These are phyloP conservation scores for Fraxinus anomala DNA, from an alignment of 257 asterid species.

Conservation along the genomic window DNA sequence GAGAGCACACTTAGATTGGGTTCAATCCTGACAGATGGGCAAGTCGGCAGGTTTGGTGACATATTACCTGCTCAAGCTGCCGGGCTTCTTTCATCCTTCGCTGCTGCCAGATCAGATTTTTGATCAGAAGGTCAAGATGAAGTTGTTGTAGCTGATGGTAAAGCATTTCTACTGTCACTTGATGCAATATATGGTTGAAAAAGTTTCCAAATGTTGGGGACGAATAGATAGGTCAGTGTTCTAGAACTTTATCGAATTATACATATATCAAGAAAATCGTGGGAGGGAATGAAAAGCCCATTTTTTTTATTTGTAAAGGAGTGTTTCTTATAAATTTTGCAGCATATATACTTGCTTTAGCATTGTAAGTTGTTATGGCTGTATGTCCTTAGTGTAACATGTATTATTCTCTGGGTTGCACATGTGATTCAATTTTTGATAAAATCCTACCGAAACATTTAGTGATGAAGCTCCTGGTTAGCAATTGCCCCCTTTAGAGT, in stretches of 20 bases:
- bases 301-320: not conserved
- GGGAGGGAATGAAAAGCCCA: not conserved
- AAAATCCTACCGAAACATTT: not conserved
- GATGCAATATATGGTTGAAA: not conserved
- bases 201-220: not conserved
- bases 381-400: not conserved
- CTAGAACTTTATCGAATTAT: not conserved
- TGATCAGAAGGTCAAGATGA: constrained; percentile 26
- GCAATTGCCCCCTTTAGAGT: not conserved
- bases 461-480: not conserved
- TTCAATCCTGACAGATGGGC: constrained; percentile 90
- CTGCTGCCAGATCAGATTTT: constrained; percentile 73
- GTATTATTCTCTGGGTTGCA: not conserved
- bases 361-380: not conserved
- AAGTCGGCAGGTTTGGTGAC: constrained; percentile 97
- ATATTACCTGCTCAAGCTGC: constrained; percentile 97
- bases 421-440: not conserved
- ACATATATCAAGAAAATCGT: not conserved
- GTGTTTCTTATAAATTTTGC: not conserved
- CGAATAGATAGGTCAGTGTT: not conserved
- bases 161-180: not conserved
- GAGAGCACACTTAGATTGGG: constrained; percentile 93
- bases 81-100: constrained; percentile 89
- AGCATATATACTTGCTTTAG: not conserved
- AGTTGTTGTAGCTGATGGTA: not conserved